Evolutionary conservation across 1,284 basidiomycete species (phyloP).

Genomic region (Cerrena zonata): DNA sequence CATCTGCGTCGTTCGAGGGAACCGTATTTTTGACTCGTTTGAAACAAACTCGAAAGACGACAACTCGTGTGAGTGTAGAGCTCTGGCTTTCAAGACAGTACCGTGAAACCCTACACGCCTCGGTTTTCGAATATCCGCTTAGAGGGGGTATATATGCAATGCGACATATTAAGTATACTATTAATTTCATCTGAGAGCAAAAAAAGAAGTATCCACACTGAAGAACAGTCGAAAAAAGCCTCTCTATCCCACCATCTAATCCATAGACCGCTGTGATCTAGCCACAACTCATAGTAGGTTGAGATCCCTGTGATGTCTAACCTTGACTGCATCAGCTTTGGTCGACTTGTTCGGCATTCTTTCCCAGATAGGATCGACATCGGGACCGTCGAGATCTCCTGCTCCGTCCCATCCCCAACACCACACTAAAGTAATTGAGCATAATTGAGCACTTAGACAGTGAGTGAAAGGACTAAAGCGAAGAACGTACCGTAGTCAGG

Average conservation of each 20-base stretch:
- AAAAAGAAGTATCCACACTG: not conserved
- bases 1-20: not conserved
- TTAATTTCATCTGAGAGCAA: too few species aligned
- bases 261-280: too few species aligned
- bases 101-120: too few species aligned
- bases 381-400: slow-evolving; percentile 89
- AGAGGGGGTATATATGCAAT: not conserved
- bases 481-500: slow-evolving; percentile 75
- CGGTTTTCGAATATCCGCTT: too few species aligned
- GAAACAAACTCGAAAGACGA: too few species aligned
- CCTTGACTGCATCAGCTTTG: slow-evolving; percentile 53
- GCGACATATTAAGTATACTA: not conserved
- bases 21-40: too few species aligned
- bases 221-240: not conserved
- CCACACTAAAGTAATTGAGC: slow-evolving; percentile 61
- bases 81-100: too few species aligned
- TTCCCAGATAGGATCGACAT: slow-evolving; percentile 95
- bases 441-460: not conserved
- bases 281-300: slow-evolving; percentile 9
- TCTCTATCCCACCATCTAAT: too few species aligned
- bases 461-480: too few species aligned
- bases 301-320: slow-evolving; percentile 68
- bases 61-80: too few species aligned
- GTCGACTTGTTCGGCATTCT: slow-evolving; percentile 67
- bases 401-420: slow-evolving; percentile 99